Evolutionary conservation across 169 alveolate species (phyloP).

Genomic region (Perkinsus marinus): DNA sequence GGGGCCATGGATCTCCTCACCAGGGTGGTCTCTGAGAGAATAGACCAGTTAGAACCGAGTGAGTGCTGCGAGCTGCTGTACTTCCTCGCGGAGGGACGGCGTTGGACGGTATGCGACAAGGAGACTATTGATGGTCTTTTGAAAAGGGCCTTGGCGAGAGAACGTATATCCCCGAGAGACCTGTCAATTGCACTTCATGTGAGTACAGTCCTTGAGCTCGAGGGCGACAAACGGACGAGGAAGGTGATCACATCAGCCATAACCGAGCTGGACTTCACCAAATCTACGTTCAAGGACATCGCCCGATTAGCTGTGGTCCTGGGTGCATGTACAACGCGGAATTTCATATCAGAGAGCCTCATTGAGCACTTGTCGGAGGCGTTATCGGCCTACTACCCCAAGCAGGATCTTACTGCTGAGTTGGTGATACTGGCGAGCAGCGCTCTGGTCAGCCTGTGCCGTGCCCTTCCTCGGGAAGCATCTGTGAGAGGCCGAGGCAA

Average conservation of each 20-base stretch:
- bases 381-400: neutral
- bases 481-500: neutral
- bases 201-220: neutral
- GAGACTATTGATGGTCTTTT: neutral
- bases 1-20: neutral
- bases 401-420: neutral
- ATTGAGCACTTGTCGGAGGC: neutral
- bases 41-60: neutral
- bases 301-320: neutral
- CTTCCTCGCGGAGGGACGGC: neutral
- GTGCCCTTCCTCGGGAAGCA: neutral
- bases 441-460: neutral
- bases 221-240: neutral
- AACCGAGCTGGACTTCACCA: neutral
- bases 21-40: neutral
- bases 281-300: neutral
- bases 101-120: neutral
- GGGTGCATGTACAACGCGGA: neutral
- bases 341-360: neutral
- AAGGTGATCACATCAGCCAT: neutral
- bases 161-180: neutral
- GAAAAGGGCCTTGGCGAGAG: neutral
- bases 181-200: neutral
- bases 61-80: neutral
- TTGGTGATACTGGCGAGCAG: neutral